Evolutionary conservation across 768 basidiomycete genomes (phyloP), one percentile per base, ranked within the genome.

Genomic region (Agrocybe pediades): DNA sequence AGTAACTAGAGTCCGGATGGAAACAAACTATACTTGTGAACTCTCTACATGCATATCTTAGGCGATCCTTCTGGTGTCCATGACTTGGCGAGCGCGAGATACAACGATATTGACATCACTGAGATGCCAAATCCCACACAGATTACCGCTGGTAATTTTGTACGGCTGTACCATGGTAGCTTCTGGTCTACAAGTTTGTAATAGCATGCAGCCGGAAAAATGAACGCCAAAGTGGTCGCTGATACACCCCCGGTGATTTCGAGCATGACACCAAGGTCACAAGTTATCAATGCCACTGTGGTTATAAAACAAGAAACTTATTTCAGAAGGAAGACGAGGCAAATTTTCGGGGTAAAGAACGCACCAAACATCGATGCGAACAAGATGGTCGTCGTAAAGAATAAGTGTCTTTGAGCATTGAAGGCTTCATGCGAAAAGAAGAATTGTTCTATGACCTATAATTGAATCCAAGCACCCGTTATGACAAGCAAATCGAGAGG

Each of bases 171-270:
- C 86, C 91, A 88, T 16, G 85, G 84, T 16, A 71, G 59, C 8
- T 68, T 68, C 42, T 76, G 69, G 56, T 86, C 81, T 11, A 78
- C 66, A 43, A 96, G 84, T 67, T 88, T 88, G 63, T 92, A 72
- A 74, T 90, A 94, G 68, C 93, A 96, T 2, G 84, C 86, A 0
- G 93, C 88, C 9, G 93, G 90, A 66, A 94, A 94, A 58, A 98
- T 94, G 73, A 87, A 98, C 3, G 96, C 96, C 9, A 98, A 81
- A 0, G 93, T 85, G 0, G 94, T 93, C 5, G 92, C 92, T 13
- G 92, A 92, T 9, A 92, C 81, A n/a, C 96, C 96, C n/a, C 97
- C 97, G 0, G 95, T 95, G 41, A 99, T 90, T 74, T 99, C 97
- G 33, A 99, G 86, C 74, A 96, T 97, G 41, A 98, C 88, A n/a